phyloP scores from a whole-genome alignment of 2,329 filamentous ascomycete genomes.

The Fusarium floridanum region DNA sequence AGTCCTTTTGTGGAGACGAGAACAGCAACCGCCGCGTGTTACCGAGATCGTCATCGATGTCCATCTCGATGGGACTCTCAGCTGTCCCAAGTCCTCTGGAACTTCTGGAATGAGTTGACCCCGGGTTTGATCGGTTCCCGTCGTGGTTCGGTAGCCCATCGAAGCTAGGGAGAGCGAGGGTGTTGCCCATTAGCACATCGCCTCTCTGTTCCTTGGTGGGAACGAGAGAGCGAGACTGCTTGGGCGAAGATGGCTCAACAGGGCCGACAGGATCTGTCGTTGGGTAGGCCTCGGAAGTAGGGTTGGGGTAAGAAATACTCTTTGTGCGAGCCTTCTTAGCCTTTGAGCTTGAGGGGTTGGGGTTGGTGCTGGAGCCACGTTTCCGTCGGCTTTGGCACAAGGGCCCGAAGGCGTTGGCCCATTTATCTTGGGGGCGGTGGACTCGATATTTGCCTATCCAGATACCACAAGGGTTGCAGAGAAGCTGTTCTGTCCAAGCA shows the following conservation, averaged over 20 bases:
- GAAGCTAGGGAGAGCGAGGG: slow-evolving; percentile 4
- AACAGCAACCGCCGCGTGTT: slow-evolving; percentile 79
- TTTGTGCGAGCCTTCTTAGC: slow-evolving; percentile 65
- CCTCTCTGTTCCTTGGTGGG: slow-evolving; percentile 31
- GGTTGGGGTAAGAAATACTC: slow-evolving; percentile 59
- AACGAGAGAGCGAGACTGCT: slow-evolving; percentile 32
- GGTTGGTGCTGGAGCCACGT: slow-evolving; percentile 57
- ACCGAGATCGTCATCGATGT: slow-evolving; percentile 63
- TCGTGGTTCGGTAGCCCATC: slow-evolving; percentile 24
- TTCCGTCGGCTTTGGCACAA: slow-evolving; percentile 66
- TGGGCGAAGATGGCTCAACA: slow-evolving; percentile 55
- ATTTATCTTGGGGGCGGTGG: slow-evolving; percentile 86
- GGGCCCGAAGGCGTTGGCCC: slow-evolving; percentile 75
- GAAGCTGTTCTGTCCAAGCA: slow-evolving; percentile 76
- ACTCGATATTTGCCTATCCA: slow-evolving; percentile 91
- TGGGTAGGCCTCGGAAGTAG: slow-evolving; percentile 67
- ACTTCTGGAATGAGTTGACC: slow-evolving; percentile 67
- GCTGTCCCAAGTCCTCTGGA: slow-evolving; percentile 68
- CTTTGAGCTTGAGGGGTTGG: slow-evolving; percentile 52
- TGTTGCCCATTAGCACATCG: slow-evolving; percentile 14
- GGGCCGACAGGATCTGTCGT: slow-evolving; percentile 67
- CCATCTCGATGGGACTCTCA: slow-evolving; percentile 68
- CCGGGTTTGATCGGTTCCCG: slow-evolving; percentile 46
- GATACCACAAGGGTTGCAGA: slow-evolving; percentile 97
- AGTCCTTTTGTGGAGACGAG: slow-evolving; percentile 78